phyloP scores from a whole-genome alignment of 1,139 yeast genomes.

The Scheffersomyces lignicola region DNA sequence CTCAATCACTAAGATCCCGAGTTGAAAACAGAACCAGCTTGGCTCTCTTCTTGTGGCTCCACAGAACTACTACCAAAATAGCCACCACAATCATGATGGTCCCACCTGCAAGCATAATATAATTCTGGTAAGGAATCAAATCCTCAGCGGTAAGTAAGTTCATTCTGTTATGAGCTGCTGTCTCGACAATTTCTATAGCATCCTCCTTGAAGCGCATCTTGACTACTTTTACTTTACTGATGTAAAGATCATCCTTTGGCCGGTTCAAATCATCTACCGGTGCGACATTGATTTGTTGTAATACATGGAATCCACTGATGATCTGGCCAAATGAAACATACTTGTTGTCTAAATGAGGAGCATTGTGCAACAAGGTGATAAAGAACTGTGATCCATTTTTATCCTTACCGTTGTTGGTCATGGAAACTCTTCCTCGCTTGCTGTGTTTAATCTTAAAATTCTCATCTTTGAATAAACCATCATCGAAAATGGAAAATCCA shows the following conservation, averaged over 20 bases:
- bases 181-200: background rate
- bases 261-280: conserved; percentile 37
- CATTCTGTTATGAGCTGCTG: no score
- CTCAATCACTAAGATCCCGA: no score
- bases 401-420: conserved; percentile 45
- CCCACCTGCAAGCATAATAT: no score
- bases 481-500: conserved; percentile 32
- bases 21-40: no score
- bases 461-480: conserved; percentile 35
- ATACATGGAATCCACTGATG: conserved; percentile 40
- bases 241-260: conserved; percentile 35
- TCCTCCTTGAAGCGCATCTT: background rate
- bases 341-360: conserved; percentile 48
- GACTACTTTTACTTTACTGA: conserved; percentile 18
- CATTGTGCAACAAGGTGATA: conserved; percentile 29
- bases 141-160: no score
- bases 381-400: conserved; percentile 47
- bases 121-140: no score
- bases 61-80: no score
- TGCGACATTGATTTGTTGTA: conserved; percentile 36
- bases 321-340: conserved; percentile 61
- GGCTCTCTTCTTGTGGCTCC: no score
- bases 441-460: conserved; percentile 34
- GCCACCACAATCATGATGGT: no score
- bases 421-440: conserved; percentile 39